Percentiles rank a stretch among this genome's conserved stretches.
These are phyloP conservation scores for Vigna mungo DNA, from an alignment of 306 rosid species.

Conservation along the genomic window DNA sequence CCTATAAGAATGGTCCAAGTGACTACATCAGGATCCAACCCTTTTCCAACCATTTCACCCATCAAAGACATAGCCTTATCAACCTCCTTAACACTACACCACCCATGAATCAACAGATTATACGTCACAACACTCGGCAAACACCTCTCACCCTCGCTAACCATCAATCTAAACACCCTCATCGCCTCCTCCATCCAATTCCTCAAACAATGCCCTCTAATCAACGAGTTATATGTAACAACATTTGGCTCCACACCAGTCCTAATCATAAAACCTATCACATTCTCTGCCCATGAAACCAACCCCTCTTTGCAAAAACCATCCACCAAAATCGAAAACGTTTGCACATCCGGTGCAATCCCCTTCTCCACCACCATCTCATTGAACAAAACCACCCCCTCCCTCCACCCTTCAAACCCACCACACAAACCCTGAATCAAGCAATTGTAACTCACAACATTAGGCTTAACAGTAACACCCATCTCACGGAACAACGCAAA, in stretches of 20 bases:
- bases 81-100: constrained; percentile 38
- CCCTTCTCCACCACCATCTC: constrained; percentile 45
- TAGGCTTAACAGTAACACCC: constrained; percentile 21
- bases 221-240: constrained; percentile 49
- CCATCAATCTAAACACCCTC: constrained; percentile 44
- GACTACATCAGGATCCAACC: constrained; percentile 43
- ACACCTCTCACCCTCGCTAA: not conserved
- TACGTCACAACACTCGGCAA: constrained; percentile 41
- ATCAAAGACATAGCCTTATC: constrained; percentile 44
- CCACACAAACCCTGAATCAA: constrained; percentile 48
- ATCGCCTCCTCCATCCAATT: constrained; percentile 41
- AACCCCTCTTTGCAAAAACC: constrained; percentile 49
- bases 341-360: constrained; percentile 38
- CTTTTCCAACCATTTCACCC: constrained; percentile 45
- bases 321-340: constrained; percentile 47
- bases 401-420: constrained; percentile 37
- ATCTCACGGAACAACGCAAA: constrained; percentile 44
- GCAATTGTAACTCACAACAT: constrained; percentile 43
- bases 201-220: constrained; percentile 47
- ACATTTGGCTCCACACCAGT: constrained; percentile 45
- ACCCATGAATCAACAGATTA: constrained; percentile 44
- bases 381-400: constrained; percentile 32
- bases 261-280: constrained; percentile 42
- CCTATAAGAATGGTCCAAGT: constrained; percentile 46
- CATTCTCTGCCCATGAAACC: constrained; percentile 32